phyloP scores from a whole-genome alignment of 2,329 filamentous ascomycete genomes.

The Elsinoe fawcettii region DNA sequence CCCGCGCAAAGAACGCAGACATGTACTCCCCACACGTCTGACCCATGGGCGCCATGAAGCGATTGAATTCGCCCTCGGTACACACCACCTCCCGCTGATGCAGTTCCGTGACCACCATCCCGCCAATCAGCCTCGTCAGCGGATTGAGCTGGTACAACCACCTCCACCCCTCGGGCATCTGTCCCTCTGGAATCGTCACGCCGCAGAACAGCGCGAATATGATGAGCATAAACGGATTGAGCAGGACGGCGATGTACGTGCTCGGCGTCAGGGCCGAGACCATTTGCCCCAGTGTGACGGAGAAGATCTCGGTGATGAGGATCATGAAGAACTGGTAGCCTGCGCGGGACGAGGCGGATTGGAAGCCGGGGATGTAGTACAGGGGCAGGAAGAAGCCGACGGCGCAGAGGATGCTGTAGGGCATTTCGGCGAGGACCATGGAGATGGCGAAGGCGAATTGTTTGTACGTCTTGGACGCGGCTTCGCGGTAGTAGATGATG shows the following conservation, averaged over 20 bases:
- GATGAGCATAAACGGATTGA: slow-evolving; percentile 77
- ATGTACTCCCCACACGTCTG: slow-evolving; percentile 71
- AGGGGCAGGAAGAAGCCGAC: slow-evolving; percentile 73
- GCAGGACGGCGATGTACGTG: slow-evolving; percentile 68
- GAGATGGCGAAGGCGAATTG: slow-evolving; percentile 68
- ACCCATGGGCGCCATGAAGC: slow-evolving; percentile 58
- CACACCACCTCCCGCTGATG: slow-evolving; percentile 59
- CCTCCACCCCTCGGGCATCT: slow-evolving; percentile 73
- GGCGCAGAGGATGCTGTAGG: slow-evolving; percentile 73
- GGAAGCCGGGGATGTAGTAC: slow-evolving; percentile 77
- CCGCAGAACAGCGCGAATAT: slow-evolving; percentile 81
- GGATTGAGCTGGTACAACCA: slow-evolving; percentile 81
- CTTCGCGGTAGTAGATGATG: slow-evolving; percentile 78
- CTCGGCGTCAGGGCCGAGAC: slow-evolving; percentile 70
- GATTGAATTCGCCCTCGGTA: slow-evolving; percentile 53
- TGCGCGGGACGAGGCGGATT: slow-evolving; percentile 54
- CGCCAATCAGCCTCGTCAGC: slow-evolving; percentile 72
- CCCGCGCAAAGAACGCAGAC: slow-evolving; percentile 56
- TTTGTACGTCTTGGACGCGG: slow-evolving; percentile 78
- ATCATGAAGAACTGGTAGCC: slow-evolving; percentile 85
- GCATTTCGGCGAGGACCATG: slow-evolving; percentile 76
- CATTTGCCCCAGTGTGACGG: slow-evolving; percentile 69
- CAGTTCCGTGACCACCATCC: slow-evolving; percentile 71
- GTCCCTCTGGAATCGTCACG: slow-evolving; percentile 69
- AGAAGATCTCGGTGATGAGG: slow-evolving; percentile 75